Evolutionary conservation across 2,329 filamentous ascomycete species (phyloP), one percentile per base, ranked within the genome.

Genomic region (Trichoderma hamatum): DNA sequence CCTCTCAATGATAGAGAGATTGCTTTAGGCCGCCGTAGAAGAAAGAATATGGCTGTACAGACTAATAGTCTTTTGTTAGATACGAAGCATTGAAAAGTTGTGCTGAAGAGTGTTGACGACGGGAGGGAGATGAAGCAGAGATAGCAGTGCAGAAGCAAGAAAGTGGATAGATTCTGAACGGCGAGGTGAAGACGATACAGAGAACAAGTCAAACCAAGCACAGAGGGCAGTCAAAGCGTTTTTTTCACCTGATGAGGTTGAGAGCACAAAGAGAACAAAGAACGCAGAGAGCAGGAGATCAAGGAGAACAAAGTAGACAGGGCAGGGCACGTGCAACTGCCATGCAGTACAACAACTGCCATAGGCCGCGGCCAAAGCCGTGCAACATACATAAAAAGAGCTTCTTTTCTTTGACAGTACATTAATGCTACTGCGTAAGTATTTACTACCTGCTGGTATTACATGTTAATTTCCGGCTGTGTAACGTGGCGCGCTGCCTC

Each of bases 281-380:
- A 43, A 43, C 4, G n/a, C 16, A n/a, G n/a, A 43, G 39, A 13
- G 51, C 51, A 55, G 49, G 26, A 28, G 51, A 68, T 24, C 54
- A 51, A 16, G 16, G 11, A 32, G n/a, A 32, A 16, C 5, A 51
- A 30, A 32, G 13, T n/a, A 34, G 61, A 11, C 6, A 58, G 51
- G 7, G 65, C 56, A 28, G 34, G 46, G 65, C 65, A 68, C 55
- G 65, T 60, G 65, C 65, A 54, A 21, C 11, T n/a, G 16, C 10
- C 16, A 43, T n/a, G 39, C 19, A 19, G 39, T 19, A 19, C 19
- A 7, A 19, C 39, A 43, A 9, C 39, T 43, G 39, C 39, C 39
- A 30, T 16, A 56, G 52, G 34, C 52, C 30, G 24, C 51, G 21
- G 61, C 16, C 24, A 59, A 19, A 55, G 9, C 16, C 43, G 46